Base-by-base conservation (phyloP, 768 basidiomycete genomes). In the Termitomyces sp. region DNA sequence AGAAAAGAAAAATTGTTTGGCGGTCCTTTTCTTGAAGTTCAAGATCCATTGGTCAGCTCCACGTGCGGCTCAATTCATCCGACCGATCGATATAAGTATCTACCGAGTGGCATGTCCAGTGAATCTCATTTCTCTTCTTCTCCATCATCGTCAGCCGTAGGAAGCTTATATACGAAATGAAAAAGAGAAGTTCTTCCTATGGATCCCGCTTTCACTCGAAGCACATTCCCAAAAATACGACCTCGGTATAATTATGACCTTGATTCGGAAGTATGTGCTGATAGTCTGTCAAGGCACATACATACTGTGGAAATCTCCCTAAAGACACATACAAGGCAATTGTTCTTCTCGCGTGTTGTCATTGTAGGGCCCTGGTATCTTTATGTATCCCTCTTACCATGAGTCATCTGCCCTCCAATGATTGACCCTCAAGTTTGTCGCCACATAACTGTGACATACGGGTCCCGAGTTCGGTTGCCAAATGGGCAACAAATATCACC, bases 1-100 rank as follows among this genome's bases (percentile, higher is more conserved):
- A 44, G 56, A 48, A 53, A 55, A 58, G 54, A 39, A 63, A 63
- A 58, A 54, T 57, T 50, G 52, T 39, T 12, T 31, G 53, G n/a
- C 42, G 39, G 58, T 53, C 58, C 53, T 64, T 64, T 61, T 64
- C 60, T 54, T 61, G 13, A 47, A 63, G 63, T 61, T 64, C 62
- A 60, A 61, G 55, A 61, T 59, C 48, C 43, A 63, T 64, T 64
- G 58, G 63, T 64, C 63, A 64, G 63, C 63, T 58, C 61, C 63
- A 64, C 63, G 63, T 64, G 63, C 55, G 31, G 29, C 26, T 47
- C 32, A 49, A 59, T 59, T 53, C 55, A 53, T 22, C 12, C n/a
- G n/a, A n/a, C 27, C 46, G 55, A 56, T 58, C 61, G 57, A 61
- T 49, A 47, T 55, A n/a, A n/a, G n/a, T n/a, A n/a, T n/a, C n/a